Evolutionary conservation across 1,284 basidiomycete genomes (phyloP).

Genomic region (Ustilago hordei): DNA sequence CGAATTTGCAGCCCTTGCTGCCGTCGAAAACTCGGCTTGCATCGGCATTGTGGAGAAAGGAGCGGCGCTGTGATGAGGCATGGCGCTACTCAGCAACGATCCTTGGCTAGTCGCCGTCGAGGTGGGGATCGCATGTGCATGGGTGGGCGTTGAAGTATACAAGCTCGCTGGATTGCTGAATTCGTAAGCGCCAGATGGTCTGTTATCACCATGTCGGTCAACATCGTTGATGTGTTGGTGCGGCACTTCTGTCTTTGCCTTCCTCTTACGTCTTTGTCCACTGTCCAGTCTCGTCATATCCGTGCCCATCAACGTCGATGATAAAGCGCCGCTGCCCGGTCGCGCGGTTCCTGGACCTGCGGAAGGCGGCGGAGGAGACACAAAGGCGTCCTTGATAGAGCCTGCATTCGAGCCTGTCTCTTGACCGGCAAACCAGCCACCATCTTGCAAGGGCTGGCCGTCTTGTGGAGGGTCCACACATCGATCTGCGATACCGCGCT

Average conservation of each 20-base stretch:
- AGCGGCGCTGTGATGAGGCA: slow-evolving; percentile 7
- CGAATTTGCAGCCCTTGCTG: slow-evolving; percentile 13
- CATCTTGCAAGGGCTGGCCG: slow-evolving; percentile 13
- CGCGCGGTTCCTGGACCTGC: background rate
- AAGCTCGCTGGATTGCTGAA: slow-evolving; percentile 6
- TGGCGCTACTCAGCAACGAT: slow-evolving; percentile 14
- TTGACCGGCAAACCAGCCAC: background rate
- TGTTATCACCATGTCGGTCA: background rate
- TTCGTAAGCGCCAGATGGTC: slow-evolving; percentile 1
- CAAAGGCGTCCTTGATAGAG: slow-evolving; percentile 13
- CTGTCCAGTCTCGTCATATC: slow-evolving; percentile 5
- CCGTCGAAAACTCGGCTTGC: slow-evolving; percentile 5
- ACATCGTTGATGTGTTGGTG: slow-evolving; percentile 1
- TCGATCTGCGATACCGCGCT: slow-evolving; percentile 49
- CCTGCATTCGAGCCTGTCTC: slow-evolving; percentile 9
- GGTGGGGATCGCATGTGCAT: background rate
- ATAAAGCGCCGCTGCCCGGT: background rate
- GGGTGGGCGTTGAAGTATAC: slow-evolving; percentile 3
- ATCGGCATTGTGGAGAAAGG: slow-evolving; percentile 6
- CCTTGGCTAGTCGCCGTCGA: slow-evolving; percentile 3
- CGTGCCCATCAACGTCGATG: background rate
- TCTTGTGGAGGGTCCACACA: slow-evolving; percentile 40
- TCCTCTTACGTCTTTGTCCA: slow-evolving; percentile 22
- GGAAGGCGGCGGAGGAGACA: slow-evolving; percentile 5
- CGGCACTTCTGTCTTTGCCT: slow-evolving; percentile 11